These are phyloP conservation scores for Sisymbrium altissimum DNA, from an alignment of 345 rosid genomes.

Conservation along the genomic window DNA sequence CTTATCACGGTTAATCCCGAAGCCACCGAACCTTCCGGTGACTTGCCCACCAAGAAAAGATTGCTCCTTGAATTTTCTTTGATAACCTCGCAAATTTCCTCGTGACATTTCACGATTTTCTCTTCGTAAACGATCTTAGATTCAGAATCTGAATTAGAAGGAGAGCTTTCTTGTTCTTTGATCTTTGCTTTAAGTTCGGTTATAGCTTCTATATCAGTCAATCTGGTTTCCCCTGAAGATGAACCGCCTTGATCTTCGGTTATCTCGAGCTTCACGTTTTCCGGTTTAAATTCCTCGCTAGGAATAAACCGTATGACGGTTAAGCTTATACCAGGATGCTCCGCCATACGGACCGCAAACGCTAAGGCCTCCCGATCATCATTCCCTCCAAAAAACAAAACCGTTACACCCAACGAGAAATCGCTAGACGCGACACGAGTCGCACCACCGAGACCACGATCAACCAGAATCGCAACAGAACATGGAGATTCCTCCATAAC, in stretches of 20 bases:
- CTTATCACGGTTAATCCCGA: constrained; percentile 29
- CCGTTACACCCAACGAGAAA: constrained; percentile 49
- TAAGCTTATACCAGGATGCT: constrained; percentile 73
- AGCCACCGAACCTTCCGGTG: constrained; percentile 43
- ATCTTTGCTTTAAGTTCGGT: constrained; percentile 34
- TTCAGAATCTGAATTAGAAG: neutral
- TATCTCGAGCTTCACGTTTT: constrained; percentile 36
- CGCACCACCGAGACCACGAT: constrained; percentile 82
- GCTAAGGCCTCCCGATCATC: constrained; percentile 87
- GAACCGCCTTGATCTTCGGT: constrained; percentile 14
- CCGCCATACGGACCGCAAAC: constrained; percentile 70
- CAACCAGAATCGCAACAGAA: constrained; percentile 79
- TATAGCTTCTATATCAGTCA: constrained; percentile 38
- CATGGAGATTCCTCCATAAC: constrained; percentile 69
- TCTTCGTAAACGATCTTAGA: constrained; percentile 42
- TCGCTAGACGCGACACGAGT: constrained; percentile 68
- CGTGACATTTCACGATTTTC: constrained; percentile 32
- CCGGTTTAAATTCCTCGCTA: constrained; percentile 36
- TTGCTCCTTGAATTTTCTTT: constrained; percentile 36
- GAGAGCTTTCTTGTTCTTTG: constrained; percentile 22
- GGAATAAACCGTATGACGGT: constrained; percentile 46
- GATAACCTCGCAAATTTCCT: constrained; percentile 36
- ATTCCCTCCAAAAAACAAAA: constrained; percentile 74
- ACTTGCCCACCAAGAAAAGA: constrained; percentile 56
- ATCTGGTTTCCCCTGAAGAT: constrained; percentile 11